Percentiles rank a stretch among this genome's conserved stretches.
Conservation (phyloP, 768 basidiomycete genomes). For the Boletus rex-veris region DNA sequence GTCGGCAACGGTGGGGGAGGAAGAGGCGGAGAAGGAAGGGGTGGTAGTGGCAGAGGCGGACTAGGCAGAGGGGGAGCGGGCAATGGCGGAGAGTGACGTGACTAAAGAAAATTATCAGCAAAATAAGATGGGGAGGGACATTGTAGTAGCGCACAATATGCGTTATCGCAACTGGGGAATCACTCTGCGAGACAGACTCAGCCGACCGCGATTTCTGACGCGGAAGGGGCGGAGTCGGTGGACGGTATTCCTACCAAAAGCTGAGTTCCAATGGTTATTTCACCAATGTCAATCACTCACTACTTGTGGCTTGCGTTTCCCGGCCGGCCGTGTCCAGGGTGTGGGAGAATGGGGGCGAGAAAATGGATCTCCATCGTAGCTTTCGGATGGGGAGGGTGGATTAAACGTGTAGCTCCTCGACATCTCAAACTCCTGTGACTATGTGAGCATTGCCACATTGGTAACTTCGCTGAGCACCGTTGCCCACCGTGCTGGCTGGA, state of each 20-base stretch:
- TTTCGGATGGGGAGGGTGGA: conserved; percentile 35
- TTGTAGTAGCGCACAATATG: conserved; percentile 25
- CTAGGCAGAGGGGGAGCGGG: conserved; percentile 14
- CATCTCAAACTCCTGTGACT: conserved; percentile 32
- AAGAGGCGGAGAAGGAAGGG: conserved; percentile 23
- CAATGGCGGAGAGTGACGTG: conserved; percentile 24
- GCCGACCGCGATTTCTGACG: conserved; percentile 35
- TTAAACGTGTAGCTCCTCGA: conserved; percentile 30
- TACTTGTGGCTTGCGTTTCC: conserved; percentile 26
- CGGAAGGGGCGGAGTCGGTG: conserved; percentile 54
- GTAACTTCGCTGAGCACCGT: conserved; percentile 24
- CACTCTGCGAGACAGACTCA: conserved; percentile 29
- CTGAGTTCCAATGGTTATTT: conserved; percentile 1
- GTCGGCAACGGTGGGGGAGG: conserved; percentile 27
- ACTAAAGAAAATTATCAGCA: conserved; percentile 14
- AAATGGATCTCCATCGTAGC: conserved; percentile 32
- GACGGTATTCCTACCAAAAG: conserved; percentile 46
- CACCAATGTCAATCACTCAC: conserved; percentile 17
- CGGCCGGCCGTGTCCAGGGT: conserved; percentile 28
- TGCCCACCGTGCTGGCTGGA: conserved; percentile 34
- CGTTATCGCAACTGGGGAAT: conserved; percentile 29
- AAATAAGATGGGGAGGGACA: conserved; percentile 1
- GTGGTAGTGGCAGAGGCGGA: conserved; percentile 17
- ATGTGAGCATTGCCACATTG: conserved; percentile 25
- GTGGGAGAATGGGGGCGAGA: conserved; percentile 36